Base-by-base conservation (phyloP, 768 basidiomycete species). In the Lentinula sp. region DNA sequence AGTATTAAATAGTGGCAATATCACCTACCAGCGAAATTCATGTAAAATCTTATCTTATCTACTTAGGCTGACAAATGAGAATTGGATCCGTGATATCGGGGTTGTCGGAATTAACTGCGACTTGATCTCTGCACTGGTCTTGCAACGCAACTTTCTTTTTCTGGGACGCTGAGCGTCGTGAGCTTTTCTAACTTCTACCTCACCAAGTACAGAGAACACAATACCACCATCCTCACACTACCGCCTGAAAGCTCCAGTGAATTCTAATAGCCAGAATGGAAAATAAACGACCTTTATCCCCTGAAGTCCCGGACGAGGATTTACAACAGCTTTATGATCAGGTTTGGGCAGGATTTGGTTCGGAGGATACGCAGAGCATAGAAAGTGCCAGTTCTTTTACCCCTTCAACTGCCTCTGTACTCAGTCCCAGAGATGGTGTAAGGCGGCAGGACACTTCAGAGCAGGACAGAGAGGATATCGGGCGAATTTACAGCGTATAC, bases 361-460 rank as follows among this genome's bases (percentile, higher is more conserved):
- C 63, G n/a, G 66, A 66, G 16, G 58, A 59, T 37, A 57, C 56
- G 13, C 20, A 23, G 41, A 57, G 20, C 33, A 13, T 15, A 18
- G 56, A 57, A 42, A 57, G 45, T 28, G 75, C 74, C 61, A 76
- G 35, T 10, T 54, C 53, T n/a, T 12, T 6, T 6, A 6, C 35
- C 20, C 35, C 36, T 23, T 41, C 35, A 20, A 37, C 32, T 54
- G 39, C 18, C 9, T 36, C 35, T 18, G 37, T 23, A 18, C 53
- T 36, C 18, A 54, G 53, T 41, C 53, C 53, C 16, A 54, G 35
- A 12, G 15, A 36, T 7, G 35, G 36, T 48, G 46, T 28, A 20
- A 18, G 46, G 46, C 46, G 46, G 20, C 46, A 54, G 35, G 35
- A 9, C 15, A 39, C 37, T 16, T 36, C 37, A 41, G 53, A 41